Conservation (phyloP, 1,284 basidiomycete species). For the Malassezia dermatis region DNA sequence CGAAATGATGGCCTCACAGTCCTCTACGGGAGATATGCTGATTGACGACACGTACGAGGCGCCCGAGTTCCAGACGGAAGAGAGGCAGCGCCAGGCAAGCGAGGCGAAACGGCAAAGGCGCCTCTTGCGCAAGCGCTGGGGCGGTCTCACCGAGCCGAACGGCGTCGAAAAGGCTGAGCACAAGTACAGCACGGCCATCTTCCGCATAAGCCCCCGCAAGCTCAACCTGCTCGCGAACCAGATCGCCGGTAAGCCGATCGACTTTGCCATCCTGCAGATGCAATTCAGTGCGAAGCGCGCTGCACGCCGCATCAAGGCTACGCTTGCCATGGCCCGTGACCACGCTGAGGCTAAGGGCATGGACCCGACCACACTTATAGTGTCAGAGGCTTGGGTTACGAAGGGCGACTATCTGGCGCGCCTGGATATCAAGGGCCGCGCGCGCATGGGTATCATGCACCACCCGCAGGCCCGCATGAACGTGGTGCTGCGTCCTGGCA, state of each 20-base stretch:
- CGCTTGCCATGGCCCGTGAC: slow-evolving; percentile 74
- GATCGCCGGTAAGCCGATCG: slow-evolving; percentile 57
- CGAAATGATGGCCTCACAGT: slow-evolving; percentile 28
- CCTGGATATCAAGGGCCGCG: slow-evolving; percentile 76
- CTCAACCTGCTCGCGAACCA: slow-evolving; percentile 76
- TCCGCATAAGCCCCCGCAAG: slow-evolving; percentile 88
- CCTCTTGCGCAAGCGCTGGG: slow-evolving; percentile 35
- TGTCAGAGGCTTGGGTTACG: slow-evolving; percentile 84
- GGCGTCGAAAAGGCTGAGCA: slow-evolving; percentile 54
- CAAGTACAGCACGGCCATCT: slow-evolving; percentile 77
- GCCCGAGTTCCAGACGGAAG: slow-evolving; percentile 20
- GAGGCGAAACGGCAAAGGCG: slow-evolving; percentile 24
- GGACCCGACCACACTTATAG: slow-evolving; percentile 63
- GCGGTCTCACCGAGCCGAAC: slow-evolving; percentile 25
- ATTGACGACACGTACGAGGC: slow-evolving; percentile 30
- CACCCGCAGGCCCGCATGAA: slow-evolving; percentile 68
- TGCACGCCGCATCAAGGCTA: slow-evolving; percentile 71
- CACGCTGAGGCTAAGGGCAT: slow-evolving; percentile 76
- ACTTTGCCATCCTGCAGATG: slow-evolving; percentile 92
- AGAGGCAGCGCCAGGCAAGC: slow-evolving; percentile 20
- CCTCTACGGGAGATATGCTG: slow-evolving; percentile 32
- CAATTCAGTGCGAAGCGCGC: slow-evolving; percentile 84
- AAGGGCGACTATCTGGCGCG: slow-evolving; percentile 65
- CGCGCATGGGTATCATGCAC: slow-evolving; percentile 65
- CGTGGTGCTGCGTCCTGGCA: slow-evolving; percentile 72